These are phyloP conservation scores for Botryobasidium botryosum DNA, from an alignment of 768 basidiomycete genomes.

Conservation along the genomic window DNA sequence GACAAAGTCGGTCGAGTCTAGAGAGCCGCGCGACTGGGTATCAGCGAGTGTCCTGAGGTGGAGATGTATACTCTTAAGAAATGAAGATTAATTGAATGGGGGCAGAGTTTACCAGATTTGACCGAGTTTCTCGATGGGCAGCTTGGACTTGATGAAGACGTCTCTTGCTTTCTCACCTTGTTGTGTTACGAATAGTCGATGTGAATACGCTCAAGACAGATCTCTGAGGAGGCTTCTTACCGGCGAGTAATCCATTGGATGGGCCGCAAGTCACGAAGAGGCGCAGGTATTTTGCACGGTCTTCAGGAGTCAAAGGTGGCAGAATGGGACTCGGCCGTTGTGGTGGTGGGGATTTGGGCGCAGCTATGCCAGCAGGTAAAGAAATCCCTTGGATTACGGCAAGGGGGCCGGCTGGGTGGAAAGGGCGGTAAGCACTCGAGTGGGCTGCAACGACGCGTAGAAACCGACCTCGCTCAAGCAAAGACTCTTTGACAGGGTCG, in stretches of 20 bases:
- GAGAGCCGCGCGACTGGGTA: conserved; percentile 73
- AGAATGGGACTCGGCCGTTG: conserved; percentile 18
- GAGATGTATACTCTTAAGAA: neutral
- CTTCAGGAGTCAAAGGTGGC: conserved; percentile 58
- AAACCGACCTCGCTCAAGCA: conserved; percentile 53
- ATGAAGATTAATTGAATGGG: neutral
- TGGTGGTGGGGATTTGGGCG: conserved; percentile 47
- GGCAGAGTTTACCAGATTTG: conserved; percentile 60
- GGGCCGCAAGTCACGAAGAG: conserved; percentile 63
- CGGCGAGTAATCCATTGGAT: conserved; percentile 56
- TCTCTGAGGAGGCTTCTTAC: conserved; percentile 22
- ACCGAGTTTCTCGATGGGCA: conserved; percentile 70
- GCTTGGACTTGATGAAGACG: conserved; percentile 80
- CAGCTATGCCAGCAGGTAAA: no score
- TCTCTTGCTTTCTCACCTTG: conserved; percentile 75
- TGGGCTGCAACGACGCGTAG: neutral
- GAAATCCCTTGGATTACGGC: conserved; percentile 64
- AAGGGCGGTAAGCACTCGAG: neutral
- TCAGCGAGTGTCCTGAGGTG: conserved; percentile 74
- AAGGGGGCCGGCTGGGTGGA: conserved; percentile 55
- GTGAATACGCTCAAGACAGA: neutral
- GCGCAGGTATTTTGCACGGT: conserved; percentile 67
- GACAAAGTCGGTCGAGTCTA: conserved; percentile 84
- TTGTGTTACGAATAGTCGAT: neutral
- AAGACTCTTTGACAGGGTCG: conserved; percentile 42